phyloP scores from a whole-genome alignment of 2,329 filamentous ascomycete genomes.

The Xylariales sp. region DNA sequence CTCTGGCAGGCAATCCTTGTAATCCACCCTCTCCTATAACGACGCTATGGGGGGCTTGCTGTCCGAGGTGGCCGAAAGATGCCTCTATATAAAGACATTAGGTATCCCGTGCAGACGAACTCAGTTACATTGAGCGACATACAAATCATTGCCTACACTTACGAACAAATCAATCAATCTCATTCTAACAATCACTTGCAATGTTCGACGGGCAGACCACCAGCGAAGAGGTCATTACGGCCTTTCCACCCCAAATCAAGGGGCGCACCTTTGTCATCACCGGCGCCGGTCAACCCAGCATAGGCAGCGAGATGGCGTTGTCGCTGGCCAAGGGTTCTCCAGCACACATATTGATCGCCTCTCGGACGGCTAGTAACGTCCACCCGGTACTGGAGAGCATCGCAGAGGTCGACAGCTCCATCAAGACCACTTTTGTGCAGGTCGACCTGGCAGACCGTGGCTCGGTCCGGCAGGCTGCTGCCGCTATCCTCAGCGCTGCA shows the following conservation, averaged over 20 bases:
- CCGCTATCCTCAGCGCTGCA: conserved; percentile 12
- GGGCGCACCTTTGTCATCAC: conserved; percentile 17
- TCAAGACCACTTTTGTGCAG: conserved; percentile 17
- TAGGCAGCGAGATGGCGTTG: conserved; percentile 16
- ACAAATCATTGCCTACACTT: too few species aligned
- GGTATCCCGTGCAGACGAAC: too few species aligned
- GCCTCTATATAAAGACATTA: too few species aligned
- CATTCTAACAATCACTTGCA: too few species aligned
- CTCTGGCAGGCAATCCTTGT: too few species aligned
- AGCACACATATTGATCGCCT: conserved; percentile 18
- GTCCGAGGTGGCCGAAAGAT: too few species aligned
- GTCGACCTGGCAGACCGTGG: conserved; percentile 17
- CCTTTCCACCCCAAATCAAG: conserved; percentile 15
- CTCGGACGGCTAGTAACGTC: conserved; percentile 15
- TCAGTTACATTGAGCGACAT: too few species aligned
- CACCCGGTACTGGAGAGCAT: conserved; percentile 15
- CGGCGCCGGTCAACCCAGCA: conserved; percentile 15
- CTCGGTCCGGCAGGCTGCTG: conserved; percentile 14
- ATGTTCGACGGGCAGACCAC: conserved; percentile 16
- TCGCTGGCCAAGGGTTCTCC: conserved; percentile 14
- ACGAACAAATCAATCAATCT: too few species aligned
- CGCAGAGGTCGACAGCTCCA: conserved; percentile 12
- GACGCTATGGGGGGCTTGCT: too few species aligned
- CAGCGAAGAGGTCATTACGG: conserved; percentile 17
- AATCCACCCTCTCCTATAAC: too few species aligned